A percentile compares a stretch with the other conserved stretches of the same genome.
Evolutionary conservation across 768 basidiomycete species (phyloP).

Genomic region (Amanita muscaria): DNA sequence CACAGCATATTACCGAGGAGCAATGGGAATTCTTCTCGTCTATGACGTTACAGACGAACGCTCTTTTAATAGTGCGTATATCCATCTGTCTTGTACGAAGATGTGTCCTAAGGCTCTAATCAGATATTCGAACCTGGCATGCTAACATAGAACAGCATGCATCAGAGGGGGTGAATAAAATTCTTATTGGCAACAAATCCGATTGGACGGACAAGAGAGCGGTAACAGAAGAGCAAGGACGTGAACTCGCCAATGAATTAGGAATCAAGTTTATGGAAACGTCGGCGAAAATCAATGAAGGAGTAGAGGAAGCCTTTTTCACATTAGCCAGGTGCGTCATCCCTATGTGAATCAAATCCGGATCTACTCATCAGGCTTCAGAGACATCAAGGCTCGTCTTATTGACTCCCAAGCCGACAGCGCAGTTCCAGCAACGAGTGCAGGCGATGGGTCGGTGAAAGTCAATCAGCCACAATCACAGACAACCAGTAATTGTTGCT

Average conservation of each 20-base stretch:
- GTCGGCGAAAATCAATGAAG: conserved; percentile 92
- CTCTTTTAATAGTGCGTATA: conserved; percentile 84
- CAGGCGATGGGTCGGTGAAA: conserved; percentile 51
- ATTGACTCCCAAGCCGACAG: conserved; percentile 87
- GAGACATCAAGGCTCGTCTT: conserved; percentile 95
- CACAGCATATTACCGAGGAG: conserved; percentile 97
- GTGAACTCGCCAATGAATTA: conserved; percentile 84
- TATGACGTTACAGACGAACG: conserved; percentile 95
- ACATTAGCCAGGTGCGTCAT: conserved; percentile 78
- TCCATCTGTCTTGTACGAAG: background rate
- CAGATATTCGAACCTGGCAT: conserved; percentile 98
- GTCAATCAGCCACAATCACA: conserved; percentile 52
- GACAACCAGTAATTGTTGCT: conserved; percentile 44
- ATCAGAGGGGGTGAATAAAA: conserved; percentile 98
- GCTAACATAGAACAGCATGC: conserved; percentile 97
- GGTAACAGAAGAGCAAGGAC: conserved; percentile 87
- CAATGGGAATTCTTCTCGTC: conserved; percentile 97
- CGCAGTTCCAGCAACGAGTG: conserved; percentile 26
- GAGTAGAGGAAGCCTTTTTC: conserved; percentile 98
- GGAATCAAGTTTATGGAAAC: conserved; percentile 98
- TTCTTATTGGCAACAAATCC: conserved; percentile 97
- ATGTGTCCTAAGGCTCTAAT: background rate
- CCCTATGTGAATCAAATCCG: background rate
- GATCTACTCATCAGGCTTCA: conserved; percentile 20
- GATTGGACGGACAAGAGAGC: conserved; percentile 96